Percentiles rank a stretch among this genome's conserved stretches.
Evolutionary conservation across 2,329 filamentous ascomycete genomes (phyloP).

Genomic region (Trichoderma citrinoviride): DNA sequence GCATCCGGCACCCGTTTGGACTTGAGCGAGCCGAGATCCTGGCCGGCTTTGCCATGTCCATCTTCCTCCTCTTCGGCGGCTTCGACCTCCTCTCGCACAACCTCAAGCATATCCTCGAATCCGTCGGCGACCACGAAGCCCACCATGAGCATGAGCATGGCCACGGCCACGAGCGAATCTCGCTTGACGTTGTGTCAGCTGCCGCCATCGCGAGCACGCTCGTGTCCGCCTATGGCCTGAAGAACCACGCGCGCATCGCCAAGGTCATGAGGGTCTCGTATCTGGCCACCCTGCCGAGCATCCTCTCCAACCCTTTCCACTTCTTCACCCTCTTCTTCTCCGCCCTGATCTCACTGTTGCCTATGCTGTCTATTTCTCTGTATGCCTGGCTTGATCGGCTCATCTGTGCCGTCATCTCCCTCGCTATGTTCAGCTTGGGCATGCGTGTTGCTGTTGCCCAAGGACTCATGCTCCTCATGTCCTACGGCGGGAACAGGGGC

Average conservation of each 20-base stretch:
- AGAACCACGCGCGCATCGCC: constrained; percentile 89
- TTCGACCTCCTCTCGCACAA: constrained; percentile 94
- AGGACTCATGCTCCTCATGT: constrained; percentile 95
- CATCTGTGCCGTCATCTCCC: constrained; percentile 76
- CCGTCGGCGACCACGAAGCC: constrained; percentile 57
- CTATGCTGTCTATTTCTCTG: constrained; percentile 75
- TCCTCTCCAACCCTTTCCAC: constrained; percentile 94
- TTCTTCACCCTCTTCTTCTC: constrained; percentile 90
- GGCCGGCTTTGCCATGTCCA: constrained; percentile 91
- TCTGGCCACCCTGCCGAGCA: constrained; percentile 74
- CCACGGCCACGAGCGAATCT: constrained; percentile 61
- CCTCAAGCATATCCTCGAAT: constrained; percentile 85
- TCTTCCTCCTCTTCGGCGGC: constrained; percentile 95
- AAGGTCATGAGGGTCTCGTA: constrained; percentile 86
- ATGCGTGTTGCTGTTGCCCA: constrained; percentile 79
- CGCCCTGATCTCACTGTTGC: constrained; percentile 72
- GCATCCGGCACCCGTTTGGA: constrained; percentile 89
- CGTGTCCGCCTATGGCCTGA: constrained; percentile 79
- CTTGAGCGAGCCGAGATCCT: constrained; percentile 91
- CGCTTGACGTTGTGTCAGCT: constrained; percentile 76
- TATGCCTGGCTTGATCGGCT: constrained; percentile 81
- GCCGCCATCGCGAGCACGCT: constrained; percentile 80
- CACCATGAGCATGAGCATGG: constrained; percentile 67
- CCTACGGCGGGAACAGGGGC: constrained; percentile 53
- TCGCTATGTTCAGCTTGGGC: constrained; percentile 86